A percentile compares a stretch with the other conserved stretches of the same genome.
phyloP scores from a whole-genome alignment of 805 yeast genomes.

The Candida maesae region DNA sequence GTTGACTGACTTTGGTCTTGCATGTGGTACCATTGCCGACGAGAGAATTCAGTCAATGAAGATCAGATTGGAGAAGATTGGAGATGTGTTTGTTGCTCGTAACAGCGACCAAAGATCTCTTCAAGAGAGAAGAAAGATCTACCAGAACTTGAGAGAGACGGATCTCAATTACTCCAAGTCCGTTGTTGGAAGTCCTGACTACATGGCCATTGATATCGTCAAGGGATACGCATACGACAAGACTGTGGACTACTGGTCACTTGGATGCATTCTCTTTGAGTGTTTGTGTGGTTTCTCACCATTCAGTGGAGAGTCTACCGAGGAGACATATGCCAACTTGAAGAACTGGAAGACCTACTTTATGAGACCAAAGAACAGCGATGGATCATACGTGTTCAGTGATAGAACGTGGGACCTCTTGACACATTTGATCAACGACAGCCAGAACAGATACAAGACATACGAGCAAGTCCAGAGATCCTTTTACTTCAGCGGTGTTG shows the following conservation, averaged over 20 bases:
- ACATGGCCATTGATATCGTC: slow-evolving; percentile 96
- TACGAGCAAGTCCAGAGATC: slow-evolving; percentile 78
- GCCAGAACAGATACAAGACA: slow-evolving; percentile 66
- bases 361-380: slow-evolving; percentile 86
- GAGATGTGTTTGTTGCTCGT: slow-evolving; percentile 59
- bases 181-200: slow-evolving; percentile 97
- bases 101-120: slow-evolving; percentile 62
- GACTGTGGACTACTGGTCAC: slow-evolving; percentile 98
- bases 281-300: slow-evolving; percentile 97
- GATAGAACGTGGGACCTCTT: slow-evolving; percentile 95
- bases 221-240: slow-evolving; percentile 85
- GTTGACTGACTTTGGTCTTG: slow-evolving; percentile 93
- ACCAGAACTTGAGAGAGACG: slow-evolving; percentile 66
- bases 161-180: slow-evolving; percentile 90
- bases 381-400: slow-evolving; percentile 87
- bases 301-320: slow-evolving; percentile 87
- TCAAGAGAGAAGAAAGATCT: slow-evolving; percentile 82
- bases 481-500: slow-evolving; percentile 80
- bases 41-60: slow-evolving; percentile 94
- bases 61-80: slow-evolving; percentile 60
- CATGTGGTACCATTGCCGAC: slow-evolving; percentile 91
- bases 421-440: slow-evolving; percentile 74
- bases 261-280: slow-evolving; percentile 96
- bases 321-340: slow-evolving; percentile 91
- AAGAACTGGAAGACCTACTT: slow-evolving; percentile 89